Base-by-base conservation (phyloP, 257 asterid species). In the Solanum rostratum region DNA sequence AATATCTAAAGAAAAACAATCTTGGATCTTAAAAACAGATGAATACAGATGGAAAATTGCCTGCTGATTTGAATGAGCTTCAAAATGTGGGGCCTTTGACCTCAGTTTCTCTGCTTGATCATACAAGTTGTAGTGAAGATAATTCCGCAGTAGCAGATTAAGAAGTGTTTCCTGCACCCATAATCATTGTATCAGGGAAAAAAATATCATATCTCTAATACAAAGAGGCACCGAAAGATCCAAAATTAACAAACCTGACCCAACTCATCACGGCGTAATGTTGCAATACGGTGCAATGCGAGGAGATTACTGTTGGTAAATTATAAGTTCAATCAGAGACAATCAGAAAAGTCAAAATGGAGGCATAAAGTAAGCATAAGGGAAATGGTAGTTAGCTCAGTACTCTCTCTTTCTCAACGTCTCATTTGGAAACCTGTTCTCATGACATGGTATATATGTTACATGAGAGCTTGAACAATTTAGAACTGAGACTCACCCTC, bases 31-130 rank as follows among this genome's bases (percentile, higher is more conserved):
- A 76, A 49, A 50, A 50, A 78, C 82, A 50, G 82, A 78, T 46
- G 16, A 76, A 20, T 24, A 50, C 45, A 4, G 1, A 50, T 30
- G 45, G 53, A 81, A 86, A 90, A 60, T 90, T 92, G 87, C 98
- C 98, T 95, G 99, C 87, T 93, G 97, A 88, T 95, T 95, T 24
- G 99, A 95, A 87, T 94, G 98, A 86, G 97, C 98, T 92, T 95
- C 99, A 88, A 95, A 95, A 69, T 95, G 96, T 46, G 98, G 99
- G 27, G 99, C 98, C 94, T 95, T 95, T 76, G 98, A 92, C 89
- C 99, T 91, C 91, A 95, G 87, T 88, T 95, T 95, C 91, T 95
- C 99, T 0, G 99, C 99, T 89, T 95, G 97, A 89, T 95, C 99
- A 86, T 95, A 95, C 33, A 94, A 88, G 87, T 94, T 95, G 88